Percentiles rank a stretch among this genome's conserved stretches.
phyloP scores from a whole-genome alignment of 2,329 filamentous ascomycete species.

The Colletotrichum aenigma region DNA sequence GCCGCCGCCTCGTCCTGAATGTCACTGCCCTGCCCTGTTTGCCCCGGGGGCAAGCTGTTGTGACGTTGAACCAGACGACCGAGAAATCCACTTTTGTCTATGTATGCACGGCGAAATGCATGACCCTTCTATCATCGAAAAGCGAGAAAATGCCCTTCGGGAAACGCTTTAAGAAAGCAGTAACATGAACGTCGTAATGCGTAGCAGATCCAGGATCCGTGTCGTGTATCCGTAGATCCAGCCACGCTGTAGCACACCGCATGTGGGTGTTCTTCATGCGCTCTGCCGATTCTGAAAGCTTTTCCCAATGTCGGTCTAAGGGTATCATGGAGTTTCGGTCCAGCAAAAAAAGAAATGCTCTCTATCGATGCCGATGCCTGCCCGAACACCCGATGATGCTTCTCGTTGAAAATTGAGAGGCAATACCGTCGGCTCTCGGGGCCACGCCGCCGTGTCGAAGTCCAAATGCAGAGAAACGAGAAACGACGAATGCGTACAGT shows the following conservation, averaged over 20 bases:
- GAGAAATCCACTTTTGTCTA: slow-evolving; percentile 74
- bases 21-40: slow-evolving; percentile 27
- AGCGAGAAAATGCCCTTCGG: slow-evolving; percentile 38
- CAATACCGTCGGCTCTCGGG: slow-evolving; percentile 29
- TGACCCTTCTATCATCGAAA: slow-evolving; percentile 41
- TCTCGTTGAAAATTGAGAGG: slow-evolving; percentile 31
- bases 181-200: slow-evolving; percentile 36
- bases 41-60: slow-evolving; percentile 26
- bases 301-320: slow-evolving; percentile 29
- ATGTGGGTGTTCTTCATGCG: slow-evolving; percentile 22
- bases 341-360: slow-evolving; percentile 26
- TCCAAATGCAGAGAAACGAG: slow-evolving; percentile 30
- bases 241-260: slow-evolving; percentile 16
- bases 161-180: slow-evolving; percentile 36
- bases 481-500: slow-evolving; percentile 25
- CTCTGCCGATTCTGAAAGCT: slow-evolving; percentile 28
- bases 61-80: slow-evolving; percentile 52
- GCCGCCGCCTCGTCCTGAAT: slow-evolving; percentile 26
- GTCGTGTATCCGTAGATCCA: slow-evolving; percentile 19
- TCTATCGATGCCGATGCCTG: slow-evolving; percentile 31
- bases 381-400: slow-evolving; percentile 37
- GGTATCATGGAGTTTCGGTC: slow-evolving; percentile 30
- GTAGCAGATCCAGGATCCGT: slow-evolving; percentile 22
- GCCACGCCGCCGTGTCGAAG: slow-evolving; percentile 39
- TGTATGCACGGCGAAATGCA: slow-evolving; percentile 40